These are phyloP conservation scores for Periglandula ipomoeae DNA, from an alignment of 2,329 filamentous ascomycete genomes.

Conservation along the genomic window DNA sequence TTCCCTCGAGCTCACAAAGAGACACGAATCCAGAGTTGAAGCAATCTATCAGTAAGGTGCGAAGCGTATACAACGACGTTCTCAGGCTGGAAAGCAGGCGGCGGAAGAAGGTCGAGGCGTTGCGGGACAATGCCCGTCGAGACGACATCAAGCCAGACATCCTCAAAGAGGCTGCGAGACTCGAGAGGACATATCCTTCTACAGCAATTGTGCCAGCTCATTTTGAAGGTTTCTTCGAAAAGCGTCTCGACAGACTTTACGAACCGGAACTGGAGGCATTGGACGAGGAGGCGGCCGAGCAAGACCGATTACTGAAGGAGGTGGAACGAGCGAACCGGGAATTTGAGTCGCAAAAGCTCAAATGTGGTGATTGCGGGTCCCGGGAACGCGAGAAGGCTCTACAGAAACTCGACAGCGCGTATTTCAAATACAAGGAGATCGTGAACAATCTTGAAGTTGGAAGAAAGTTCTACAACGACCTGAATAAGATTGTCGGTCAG, in stretches of 20 bases:
- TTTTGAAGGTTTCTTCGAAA: slow-evolving; percentile 86
- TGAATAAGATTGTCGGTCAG: slow-evolving; percentile 72
- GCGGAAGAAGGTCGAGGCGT: slow-evolving; percentile 65
- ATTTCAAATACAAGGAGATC: slow-evolving; percentile 94
- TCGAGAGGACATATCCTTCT: slow-evolving; percentile 80
- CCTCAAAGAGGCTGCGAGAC: slow-evolving; percentile 68
- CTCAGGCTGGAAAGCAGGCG: slow-evolving; percentile 73
- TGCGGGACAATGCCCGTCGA: slow-evolving; percentile 69
- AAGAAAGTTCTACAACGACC: slow-evolving; percentile 93
- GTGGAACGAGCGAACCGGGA: slow-evolving; percentile 68
- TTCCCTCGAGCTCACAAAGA: slow-evolving; percentile 74
- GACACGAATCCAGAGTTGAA: slow-evolving; percentile 75
- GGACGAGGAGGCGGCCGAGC: slow-evolving; percentile 63
- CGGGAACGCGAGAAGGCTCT: slow-evolving; percentile 75
- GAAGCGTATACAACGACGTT: slow-evolving; percentile 77
- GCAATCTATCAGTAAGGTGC: slow-evolving; percentile 65
- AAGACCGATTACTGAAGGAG: slow-evolving; percentile 60
- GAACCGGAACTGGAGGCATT: slow-evolving; percentile 67
- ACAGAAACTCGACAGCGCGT: slow-evolving; percentile 82
- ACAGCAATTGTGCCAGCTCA: slow-evolving; percentile 79
- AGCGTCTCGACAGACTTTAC: slow-evolving; percentile 65
- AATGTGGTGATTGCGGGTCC: slow-evolving; percentile 52
- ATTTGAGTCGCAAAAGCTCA: slow-evolving; percentile 64
- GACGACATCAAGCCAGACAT: slow-evolving; percentile 88
- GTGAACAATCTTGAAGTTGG: slow-evolving; percentile 85